These are phyloP conservation scores for Diaporthe helianthi DNA, from an alignment of 2,329 filamentous ascomycete species.

Conservation along the genomic window DNA sequence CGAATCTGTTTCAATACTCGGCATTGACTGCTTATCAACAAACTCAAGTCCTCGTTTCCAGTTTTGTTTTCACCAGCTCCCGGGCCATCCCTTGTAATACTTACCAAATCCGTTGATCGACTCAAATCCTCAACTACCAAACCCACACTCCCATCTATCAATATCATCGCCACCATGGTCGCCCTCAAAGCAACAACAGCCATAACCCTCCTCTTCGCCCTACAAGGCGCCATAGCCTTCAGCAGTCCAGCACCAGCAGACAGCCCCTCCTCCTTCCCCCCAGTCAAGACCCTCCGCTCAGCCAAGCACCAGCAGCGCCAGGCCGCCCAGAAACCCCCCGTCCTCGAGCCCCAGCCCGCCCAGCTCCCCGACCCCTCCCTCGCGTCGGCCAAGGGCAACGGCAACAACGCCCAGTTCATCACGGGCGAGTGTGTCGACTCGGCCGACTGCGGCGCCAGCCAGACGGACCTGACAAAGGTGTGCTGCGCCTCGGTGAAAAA, in stretches of 20 bases:
- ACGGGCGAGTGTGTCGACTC: slow-evolving; percentile 21
- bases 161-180: slow-evolving; percentile 13
- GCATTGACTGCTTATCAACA: background rate
- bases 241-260: slow-evolving; percentile 14
- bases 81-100: background rate
- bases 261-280: background rate
- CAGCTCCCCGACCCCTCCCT: slow-evolving; percentile 15
- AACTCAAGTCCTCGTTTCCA: background rate
- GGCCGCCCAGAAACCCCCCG: slow-evolving; percentile 20
- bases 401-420: slow-evolving; percentile 26
- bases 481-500: slow-evolving; percentile 25
- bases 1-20: slow-evolving; percentile 27
- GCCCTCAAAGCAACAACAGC: background rate
- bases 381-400: slow-evolving; percentile 11
- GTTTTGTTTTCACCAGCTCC: slow-evolving; percentile 7
- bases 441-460: slow-evolving; percentile 24
- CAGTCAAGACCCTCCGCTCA: slow-evolving; percentile 8
- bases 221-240: slow-evolving; percentile 23
- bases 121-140: background rate
- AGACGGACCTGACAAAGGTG: slow-evolving; percentile 23
- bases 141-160: background rate
- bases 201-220: slow-evolving; percentile 20
- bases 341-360: slow-evolving; percentile 16
- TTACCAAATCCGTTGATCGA: background rate
- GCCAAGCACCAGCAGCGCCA: slow-evolving; percentile 27